Evolutionary conservation across 2,329 filamentous ascomycete species (phyloP).

Genomic region (Polytolypa hystricis): DNA sequence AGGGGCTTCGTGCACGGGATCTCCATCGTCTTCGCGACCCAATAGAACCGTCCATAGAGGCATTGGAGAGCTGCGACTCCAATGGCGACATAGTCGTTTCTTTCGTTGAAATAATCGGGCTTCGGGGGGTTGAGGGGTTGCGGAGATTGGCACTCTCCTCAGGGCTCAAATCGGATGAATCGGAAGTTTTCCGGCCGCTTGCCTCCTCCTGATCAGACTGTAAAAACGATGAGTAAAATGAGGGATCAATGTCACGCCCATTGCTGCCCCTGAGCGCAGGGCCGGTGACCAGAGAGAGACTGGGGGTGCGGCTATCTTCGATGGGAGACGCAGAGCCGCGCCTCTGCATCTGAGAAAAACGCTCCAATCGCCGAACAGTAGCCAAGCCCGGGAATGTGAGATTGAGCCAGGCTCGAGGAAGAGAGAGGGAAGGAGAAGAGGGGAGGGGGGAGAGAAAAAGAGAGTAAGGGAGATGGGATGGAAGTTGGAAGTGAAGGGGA

Average conservation of each 20-base stretch:
- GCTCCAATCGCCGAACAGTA: conserved; percentile 24
- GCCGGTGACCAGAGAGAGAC: conserved; percentile 25
- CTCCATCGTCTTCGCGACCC: conserved; percentile 30
- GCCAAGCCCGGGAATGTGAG: background rate
- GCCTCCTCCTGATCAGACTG: conserved; percentile 20
- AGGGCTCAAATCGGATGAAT: conserved; percentile 11
- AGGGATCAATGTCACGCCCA: conserved; percentile 21
- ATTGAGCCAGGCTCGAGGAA: background rate
- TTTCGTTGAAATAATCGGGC: conserved; percentile 16
- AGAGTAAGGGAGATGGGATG: no score
- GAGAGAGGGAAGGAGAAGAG: background rate
- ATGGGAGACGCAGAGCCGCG: conserved; percentile 34
- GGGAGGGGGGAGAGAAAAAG: background rate
- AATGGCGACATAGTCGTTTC: background rate
- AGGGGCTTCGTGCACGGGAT: conserved; percentile 44
- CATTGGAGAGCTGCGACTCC: conserved; percentile 4
- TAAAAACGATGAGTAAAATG: conserved; percentile 22
- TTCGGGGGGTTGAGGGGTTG: conserved; percentile 14
- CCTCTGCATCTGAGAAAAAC: conserved; percentile 34
- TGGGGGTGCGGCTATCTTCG: conserved; percentile 27
- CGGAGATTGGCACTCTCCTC: conserved; percentile 8
- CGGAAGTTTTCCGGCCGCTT: background rate
- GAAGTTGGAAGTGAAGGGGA: no score
- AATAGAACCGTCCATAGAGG: conserved; percentile 26
- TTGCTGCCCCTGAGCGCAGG: conserved; percentile 21